phyloP scores from a whole-genome alignment of 441 rosid species.

The Theobroma grandiflorum region DNA sequence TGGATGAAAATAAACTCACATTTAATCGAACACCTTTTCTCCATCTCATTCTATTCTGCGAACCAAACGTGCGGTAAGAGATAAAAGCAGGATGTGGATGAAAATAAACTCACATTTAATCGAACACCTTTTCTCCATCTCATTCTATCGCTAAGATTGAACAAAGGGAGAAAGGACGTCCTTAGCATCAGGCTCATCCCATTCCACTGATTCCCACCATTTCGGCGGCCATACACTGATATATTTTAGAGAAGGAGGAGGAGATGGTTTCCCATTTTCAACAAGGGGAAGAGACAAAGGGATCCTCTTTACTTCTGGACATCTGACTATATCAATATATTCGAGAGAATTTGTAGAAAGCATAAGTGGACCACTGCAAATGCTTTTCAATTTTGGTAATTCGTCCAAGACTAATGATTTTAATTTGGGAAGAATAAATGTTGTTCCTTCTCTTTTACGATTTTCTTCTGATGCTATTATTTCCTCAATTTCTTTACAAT shows the following conservation, averaged over 20 bases:
- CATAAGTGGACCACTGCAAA: background rate
- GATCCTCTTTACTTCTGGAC: background rate
- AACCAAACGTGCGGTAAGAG: too few relatives aligned
- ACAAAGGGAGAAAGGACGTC: constrained; percentile 6
- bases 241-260: background rate
- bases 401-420: too few relatives aligned
- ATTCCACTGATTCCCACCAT: constrained; percentile 18
- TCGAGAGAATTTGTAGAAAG: background rate
- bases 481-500: background rate
- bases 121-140: too few relatives aligned
- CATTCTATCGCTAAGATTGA: too few relatives aligned
- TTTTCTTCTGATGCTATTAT: background rate
- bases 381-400: background rate
- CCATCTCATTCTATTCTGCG: too few relatives aligned
- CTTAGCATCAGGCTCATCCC: constrained; percentile 1
- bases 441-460: background rate
- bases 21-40: too few relatives aligned
- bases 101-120: too few relatives aligned
- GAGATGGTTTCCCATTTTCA: background rate
- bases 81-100: too few relatives aligned
- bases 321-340: background rate
- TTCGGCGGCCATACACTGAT: background rate
- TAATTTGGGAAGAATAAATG: background rate
- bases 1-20: too few relatives aligned
- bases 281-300: background rate